Evolutionary conservation across 2,329 filamentous ascomycete species (phyloP).

Genomic region (Aureobasidium zeae): DNA sequence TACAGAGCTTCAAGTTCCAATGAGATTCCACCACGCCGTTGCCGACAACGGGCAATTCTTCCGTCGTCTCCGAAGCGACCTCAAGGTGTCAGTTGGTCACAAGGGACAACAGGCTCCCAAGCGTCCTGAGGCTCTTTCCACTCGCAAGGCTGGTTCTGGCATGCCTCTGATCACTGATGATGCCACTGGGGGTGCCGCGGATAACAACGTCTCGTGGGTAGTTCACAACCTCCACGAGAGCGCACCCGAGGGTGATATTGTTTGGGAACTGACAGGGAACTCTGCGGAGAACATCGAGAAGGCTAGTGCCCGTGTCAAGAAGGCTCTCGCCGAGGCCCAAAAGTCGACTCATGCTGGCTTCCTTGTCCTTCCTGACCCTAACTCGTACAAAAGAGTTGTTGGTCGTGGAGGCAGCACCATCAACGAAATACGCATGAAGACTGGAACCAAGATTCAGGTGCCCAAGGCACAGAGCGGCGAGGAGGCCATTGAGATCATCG

Average conservation of each 20-base stretch:
- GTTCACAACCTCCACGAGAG: conserved; percentile 68
- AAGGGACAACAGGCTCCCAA: conserved; percentile 67
- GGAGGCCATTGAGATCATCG: conserved; percentile 86
- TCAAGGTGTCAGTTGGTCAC: conserved; percentile 86
- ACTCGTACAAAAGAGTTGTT: conserved; percentile 82
- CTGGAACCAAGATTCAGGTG: conserved; percentile 87
- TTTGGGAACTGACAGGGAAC: conserved; percentile 79
- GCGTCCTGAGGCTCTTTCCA: conserved; percentile 47
- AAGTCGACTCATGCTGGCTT: conserved; percentile 71
- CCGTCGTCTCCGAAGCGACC: conserved; percentile 76
- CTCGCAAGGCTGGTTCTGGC: conserved; percentile 45
- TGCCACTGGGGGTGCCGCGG: conserved; percentile 33
- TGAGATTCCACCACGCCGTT: conserved; percentile 71
- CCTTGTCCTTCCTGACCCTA: conserved; percentile 79
- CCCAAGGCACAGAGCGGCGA: conserved; percentile 60
- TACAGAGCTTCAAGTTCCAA: conserved; percentile 77
- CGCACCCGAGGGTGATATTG: conserved; percentile 53
- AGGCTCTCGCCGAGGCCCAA: conserved; percentile 61
- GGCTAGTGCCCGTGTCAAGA: conserved; percentile 64
- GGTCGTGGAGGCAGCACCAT: conserved; percentile 84
- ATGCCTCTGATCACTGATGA: conserved; percentile 94
- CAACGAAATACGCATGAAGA: conserved; percentile 84
- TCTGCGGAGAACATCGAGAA: conserved; percentile 66
- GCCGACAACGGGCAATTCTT: conserved; percentile 89
- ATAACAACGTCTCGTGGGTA: conserved; percentile 73